Evolutionary conservation across 257 asterid species (phyloP), one percentile per base, ranked within the genome.

Genomic region (Scutellaria baicalensis): DNA sequence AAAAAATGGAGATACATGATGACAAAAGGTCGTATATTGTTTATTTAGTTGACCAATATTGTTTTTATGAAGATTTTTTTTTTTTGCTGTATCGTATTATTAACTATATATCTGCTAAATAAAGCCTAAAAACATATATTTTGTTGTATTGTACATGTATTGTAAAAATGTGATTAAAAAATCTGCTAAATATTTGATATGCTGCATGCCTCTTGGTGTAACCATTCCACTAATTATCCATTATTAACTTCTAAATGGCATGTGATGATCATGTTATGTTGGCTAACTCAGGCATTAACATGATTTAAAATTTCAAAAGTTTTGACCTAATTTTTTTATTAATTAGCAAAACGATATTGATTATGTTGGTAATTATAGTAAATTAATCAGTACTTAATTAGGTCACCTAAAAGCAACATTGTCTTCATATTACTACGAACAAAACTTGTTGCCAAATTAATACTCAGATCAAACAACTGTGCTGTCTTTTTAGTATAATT

Each of bases 181-280:
- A n/a, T n/a, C n/a, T n/a, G n/a, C n/a, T n/a, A n/a, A n/a, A n/a
- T n/a, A n/a, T n/a, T n/a, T n/a, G 40, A 68, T 44, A 62, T 70
- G 48, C 60, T 69, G 80, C 56, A 69, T 55, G 80, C 56, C 72
- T 55, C 10, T 42, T 40, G n/a, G 36, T 40, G 52, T 63, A 60
- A 62, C 52, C 63, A 17, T 59, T 70, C 35, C 66, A 58, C 40
- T 18, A 11, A 27, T 27, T 27, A 27, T 27, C 5, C 14, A 38
- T 38, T 11, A 47, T 45, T 18, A 18, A 51, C 35, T 40, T 23
- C 56, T 1, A 61, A 50, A 21, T 42, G 47, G 38, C 64, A 62
- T 72, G 71, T 43, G 71, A 64, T 20, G 54, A n/a, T n/a, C n/a
- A n/a, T n/a, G n/a, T 49, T 35, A 17, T 23, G 70, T 51, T 50